Conservation (phyloP, 768 basidiomycete species). For the Panaeolus cyanescens region DNA sequence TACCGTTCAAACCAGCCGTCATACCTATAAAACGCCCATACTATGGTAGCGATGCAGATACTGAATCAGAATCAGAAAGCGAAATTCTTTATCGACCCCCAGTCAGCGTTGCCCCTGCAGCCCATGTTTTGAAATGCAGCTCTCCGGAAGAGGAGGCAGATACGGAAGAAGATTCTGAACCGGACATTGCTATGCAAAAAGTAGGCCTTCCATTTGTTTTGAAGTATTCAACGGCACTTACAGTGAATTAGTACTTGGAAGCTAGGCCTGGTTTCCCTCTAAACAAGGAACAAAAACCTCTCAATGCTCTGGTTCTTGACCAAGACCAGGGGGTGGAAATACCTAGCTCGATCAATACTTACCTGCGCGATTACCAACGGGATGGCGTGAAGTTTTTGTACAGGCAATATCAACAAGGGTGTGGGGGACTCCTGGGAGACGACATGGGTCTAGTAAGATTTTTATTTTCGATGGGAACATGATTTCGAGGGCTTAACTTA, state of each 20-base stretch:
- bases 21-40: neutral
- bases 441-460: slow-evolving; percentile 84
- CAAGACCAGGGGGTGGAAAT: slow-evolving; percentile 46
- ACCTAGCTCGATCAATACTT: slow-evolving; percentile 76
- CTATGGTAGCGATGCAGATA: slow-evolving; percentile 4
- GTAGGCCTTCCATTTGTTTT: neutral
- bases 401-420: slow-evolving; percentile 61
- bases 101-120: slow-evolving; percentile 16
- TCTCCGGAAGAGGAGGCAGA: slow-evolving; percentile 10
- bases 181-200: slow-evolving; percentile 23
- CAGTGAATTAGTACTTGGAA: slow-evolving; percentile 32
- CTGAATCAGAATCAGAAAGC: slow-evolving; percentile 29
- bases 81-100: slow-evolving; percentile 14
- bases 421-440: slow-evolving; percentile 88
- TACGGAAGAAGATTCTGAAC: slow-evolving; percentile 27
- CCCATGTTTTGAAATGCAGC: neutral
- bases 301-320: slow-evolving; percentile 56
- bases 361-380: slow-evolving; percentile 88
- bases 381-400: slow-evolving; percentile 86
- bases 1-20: neutral
- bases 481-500: neutral
- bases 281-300: slow-evolving; percentile 38
- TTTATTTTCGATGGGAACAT: neutral
- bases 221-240: neutral
- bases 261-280: slow-evolving; percentile 61